A percentile compares a stretch with the other conserved stretches of the same genome.
phyloP scores from a whole-genome alignment of 2,329 filamentous ascomycete genomes.

The Talaromyces albobiverticillius region DNA sequence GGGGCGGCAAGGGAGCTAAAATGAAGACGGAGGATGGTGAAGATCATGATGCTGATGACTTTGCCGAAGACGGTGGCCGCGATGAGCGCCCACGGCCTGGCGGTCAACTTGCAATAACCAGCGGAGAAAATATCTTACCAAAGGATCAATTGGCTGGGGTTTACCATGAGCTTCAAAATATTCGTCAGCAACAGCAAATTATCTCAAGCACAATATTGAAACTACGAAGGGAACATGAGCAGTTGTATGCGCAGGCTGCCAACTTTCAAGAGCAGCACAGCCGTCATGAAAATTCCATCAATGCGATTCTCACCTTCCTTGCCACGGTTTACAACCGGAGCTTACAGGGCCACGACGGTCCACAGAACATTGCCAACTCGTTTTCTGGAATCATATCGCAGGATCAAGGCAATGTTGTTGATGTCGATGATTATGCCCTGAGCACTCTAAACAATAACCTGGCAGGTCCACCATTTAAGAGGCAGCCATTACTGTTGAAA shows the following conservation, averaged over 20 bases:
- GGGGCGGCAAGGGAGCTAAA: conserved; percentile 32
- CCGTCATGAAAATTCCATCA: conserved; percentile 97
- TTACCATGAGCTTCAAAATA: conserved; percentile 73
- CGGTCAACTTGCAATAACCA: conserved; percentile 43
- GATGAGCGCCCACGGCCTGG: conserved; percentile 33
- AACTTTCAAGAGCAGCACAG: conserved; percentile 90
- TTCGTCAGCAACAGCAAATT: conserved; percentile 81
- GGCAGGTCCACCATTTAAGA: conserved; percentile 42
- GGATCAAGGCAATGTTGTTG: conserved; percentile 60
- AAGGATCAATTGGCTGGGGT: conserved; percentile 75
- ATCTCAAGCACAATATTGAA: conserved; percentile 80
- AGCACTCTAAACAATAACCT: conserved; percentile 34
- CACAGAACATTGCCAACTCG: conserved; percentile 78
- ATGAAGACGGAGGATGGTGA: conserved; percentile 58
- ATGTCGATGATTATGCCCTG: conserved; percentile 52
- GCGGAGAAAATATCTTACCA: conserved; percentile 44
- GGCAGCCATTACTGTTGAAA: conserved; percentile 46
- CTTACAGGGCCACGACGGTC: conserved; percentile 74
- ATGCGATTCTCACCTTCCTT: conserved; percentile 95
- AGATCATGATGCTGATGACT: conserved; percentile 62
- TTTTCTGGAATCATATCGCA: conserved; percentile 72
- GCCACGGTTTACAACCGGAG: conserved; percentile 96
- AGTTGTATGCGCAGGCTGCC: conserved; percentile 81
- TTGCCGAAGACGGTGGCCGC: conserved; percentile 40
- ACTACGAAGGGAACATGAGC: conserved; percentile 79